Evolutionary conservation across 345 rosid genomes (phyloP).

Genomic region (Citrus glauca): DNA sequence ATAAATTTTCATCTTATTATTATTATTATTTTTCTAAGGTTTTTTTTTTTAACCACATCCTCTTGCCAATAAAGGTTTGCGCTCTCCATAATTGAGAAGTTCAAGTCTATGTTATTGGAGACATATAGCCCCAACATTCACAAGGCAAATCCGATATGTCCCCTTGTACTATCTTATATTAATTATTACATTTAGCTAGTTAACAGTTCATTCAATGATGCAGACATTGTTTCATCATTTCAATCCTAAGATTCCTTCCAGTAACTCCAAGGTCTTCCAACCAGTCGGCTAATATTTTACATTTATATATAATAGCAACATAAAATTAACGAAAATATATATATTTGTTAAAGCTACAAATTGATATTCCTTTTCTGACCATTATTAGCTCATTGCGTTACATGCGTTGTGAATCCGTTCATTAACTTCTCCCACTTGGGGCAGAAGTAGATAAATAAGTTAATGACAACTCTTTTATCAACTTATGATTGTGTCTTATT

Average conservation of each 20-base stretch:
- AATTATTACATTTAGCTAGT: neutral
- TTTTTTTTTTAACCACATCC: neutral
- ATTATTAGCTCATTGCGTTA: neutral
- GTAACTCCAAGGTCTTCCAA: neutral
- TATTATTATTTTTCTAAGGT: too few species aligned
- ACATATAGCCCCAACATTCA: neutral
- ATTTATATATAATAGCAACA: neutral
- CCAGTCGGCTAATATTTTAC: neutral
- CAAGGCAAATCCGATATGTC: neutral
- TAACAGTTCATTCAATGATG: neutral
- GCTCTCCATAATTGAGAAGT: neutral
- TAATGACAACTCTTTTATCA: neutral
- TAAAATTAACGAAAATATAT: neutral
- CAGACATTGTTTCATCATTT: conserved; percentile 15
- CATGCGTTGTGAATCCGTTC: neutral
- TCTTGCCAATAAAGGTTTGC: neutral
- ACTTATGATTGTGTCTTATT: neutral
- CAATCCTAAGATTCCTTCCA: conserved; percentile 1
- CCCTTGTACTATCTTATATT: neutral
- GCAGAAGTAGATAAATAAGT: too few species aligned
- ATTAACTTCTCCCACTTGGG: neutral
- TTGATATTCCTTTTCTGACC: neutral
- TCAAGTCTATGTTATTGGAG: neutral
- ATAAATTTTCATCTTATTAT: too few species aligned
- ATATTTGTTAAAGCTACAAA: too few species aligned